A percentile compares a stretch with the other conserved stretches of the same genome.
phyloP scores from a whole-genome alignment of 805 yeast species.

The Spathaspora girioi region DNA sequence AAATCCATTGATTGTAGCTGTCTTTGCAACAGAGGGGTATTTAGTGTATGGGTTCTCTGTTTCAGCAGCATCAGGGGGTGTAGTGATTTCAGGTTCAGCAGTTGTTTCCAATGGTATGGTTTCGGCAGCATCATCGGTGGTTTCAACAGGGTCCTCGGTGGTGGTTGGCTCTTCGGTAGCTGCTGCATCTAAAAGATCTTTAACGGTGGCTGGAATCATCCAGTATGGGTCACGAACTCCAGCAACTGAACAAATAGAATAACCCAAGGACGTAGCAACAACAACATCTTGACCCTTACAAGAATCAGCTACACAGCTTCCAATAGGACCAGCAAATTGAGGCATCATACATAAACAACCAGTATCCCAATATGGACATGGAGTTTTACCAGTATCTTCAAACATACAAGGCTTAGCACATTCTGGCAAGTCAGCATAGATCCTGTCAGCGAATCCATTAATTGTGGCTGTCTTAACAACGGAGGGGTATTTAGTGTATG shows the following conservation, averaged over 20 bases:
- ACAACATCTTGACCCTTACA: conserved; percentile 35
- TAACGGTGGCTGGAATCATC: conserved; percentile 33
- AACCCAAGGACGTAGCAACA: conserved; percentile 36
- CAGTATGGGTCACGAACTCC: conserved; percentile 42
- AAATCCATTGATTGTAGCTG: conserved; percentile 41
- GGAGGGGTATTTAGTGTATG: conserved; percentile 28
- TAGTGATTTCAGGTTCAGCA: neutral
- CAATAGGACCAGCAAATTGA: conserved; percentile 41
- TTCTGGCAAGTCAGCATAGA: conserved; percentile 31
- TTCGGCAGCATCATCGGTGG: conserved; percentile 14
- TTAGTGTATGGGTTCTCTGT: conserved; percentile 21
- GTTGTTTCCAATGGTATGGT: conserved; percentile 4
- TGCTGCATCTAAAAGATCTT: conserved; percentile 13
- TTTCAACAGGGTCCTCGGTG: no score
- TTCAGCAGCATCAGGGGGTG: neutral
- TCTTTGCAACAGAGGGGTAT: conserved; percentile 33
- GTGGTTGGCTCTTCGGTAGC: conserved; percentile 8
- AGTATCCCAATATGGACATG: conserved; percentile 51
- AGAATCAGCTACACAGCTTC: conserved; percentile 32
- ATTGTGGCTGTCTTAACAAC: conserved; percentile 37
- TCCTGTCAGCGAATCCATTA: conserved; percentile 48
- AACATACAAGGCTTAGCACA: conserved; percentile 42
- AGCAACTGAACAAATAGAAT: conserved; percentile 37
- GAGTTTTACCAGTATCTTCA: conserved; percentile 32
- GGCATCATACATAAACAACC: conserved; percentile 48